phyloP scores from a whole-genome alignment of 345 rosid species.

The Eutrema yunnanense region DNA sequence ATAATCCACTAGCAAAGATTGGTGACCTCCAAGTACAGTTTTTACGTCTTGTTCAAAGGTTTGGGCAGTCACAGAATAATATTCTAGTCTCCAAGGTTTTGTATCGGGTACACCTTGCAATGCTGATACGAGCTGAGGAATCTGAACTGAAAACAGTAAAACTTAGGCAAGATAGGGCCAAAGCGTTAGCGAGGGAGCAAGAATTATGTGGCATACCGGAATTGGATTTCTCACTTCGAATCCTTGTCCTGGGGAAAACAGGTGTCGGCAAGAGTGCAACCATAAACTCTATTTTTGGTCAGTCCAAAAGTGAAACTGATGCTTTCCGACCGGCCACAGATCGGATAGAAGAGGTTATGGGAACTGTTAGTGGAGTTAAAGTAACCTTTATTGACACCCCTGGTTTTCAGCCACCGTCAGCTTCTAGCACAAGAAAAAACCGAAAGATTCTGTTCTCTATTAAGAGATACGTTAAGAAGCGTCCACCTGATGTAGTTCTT shows the following conservation, averaged over 20 bases:
- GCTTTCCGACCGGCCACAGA: conserved; percentile 79
- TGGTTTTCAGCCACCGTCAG: conserved; percentile 60
- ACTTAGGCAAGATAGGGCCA: conserved; percentile 44
- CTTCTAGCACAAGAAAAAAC: conserved; percentile 55
- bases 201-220: conserved; percentile 68
- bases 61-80: conserved; percentile 57
- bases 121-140: conserved; percentile 70
- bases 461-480: conserved; percentile 57
- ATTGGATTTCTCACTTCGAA: conserved; percentile 59
- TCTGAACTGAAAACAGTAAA: conserved; percentile 53
- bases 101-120: conserved; percentile 69
- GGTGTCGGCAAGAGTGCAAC: conserved; percentile 99
- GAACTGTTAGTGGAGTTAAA: conserved; percentile 62
- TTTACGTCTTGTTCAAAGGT: conserved; percentile 58
- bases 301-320: conserved; percentile 54
- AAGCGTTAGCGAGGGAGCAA: conserved; percentile 57
- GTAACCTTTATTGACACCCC: conserved; percentile 88
- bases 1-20: conserved; percentile 50
- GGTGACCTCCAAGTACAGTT: conserved; percentile 66
- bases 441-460: conserved; percentile 66
- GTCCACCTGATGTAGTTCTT: conserved; percentile 78
- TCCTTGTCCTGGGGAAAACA: conserved; percentile 88
- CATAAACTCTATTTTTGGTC: conserved; percentile 76
- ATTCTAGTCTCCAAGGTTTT: conserved; percentile 73
- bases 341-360: conserved; percentile 59